phyloP scores from a whole-genome alignment of 768 basidiomycete species.

The Lactarius pseudohatsudake region DNA sequence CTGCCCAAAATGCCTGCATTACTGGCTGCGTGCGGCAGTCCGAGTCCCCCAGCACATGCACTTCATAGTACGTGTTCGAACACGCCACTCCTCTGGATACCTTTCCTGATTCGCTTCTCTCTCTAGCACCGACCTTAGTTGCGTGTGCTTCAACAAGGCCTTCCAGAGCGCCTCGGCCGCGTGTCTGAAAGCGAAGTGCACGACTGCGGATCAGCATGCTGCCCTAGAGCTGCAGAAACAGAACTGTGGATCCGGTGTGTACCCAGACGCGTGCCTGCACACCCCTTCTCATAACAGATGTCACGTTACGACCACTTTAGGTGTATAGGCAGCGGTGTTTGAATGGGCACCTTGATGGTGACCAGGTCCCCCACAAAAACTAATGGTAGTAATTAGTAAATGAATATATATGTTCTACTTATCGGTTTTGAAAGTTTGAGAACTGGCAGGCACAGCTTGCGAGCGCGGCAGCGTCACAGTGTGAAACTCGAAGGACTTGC shows the following conservation, averaged over 20 bases:
- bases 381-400: too few species aligned
- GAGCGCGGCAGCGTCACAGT: too few species aligned
- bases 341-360: too few species aligned
- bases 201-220: conserved; percentile 32
- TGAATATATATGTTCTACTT: too few species aligned
- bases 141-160: conserved; percentile 39
- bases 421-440: too few species aligned
- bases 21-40: background rate
- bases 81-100: background rate
- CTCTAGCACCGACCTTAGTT: conserved; percentile 40
- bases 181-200: conserved; percentile 41
- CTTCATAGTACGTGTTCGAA: background rate
- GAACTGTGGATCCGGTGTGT: conserved; percentile 35
- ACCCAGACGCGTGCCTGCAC: background rate
- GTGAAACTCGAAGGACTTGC: too few species aligned
- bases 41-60: background rate
- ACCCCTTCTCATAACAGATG: background rate
- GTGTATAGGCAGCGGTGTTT: too few species aligned
- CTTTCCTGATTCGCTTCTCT: background rate
- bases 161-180: conserved; percentile 38
- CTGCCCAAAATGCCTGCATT: conserved; percentile 13
- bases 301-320: too few species aligned
- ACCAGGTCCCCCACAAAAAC: too few species aligned
- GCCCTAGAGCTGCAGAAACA: conserved; percentile 37
- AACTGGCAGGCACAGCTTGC: too few species aligned